Conservation (phyloP, 208 protist species). For the Leishmania aethiopica region DNA sequence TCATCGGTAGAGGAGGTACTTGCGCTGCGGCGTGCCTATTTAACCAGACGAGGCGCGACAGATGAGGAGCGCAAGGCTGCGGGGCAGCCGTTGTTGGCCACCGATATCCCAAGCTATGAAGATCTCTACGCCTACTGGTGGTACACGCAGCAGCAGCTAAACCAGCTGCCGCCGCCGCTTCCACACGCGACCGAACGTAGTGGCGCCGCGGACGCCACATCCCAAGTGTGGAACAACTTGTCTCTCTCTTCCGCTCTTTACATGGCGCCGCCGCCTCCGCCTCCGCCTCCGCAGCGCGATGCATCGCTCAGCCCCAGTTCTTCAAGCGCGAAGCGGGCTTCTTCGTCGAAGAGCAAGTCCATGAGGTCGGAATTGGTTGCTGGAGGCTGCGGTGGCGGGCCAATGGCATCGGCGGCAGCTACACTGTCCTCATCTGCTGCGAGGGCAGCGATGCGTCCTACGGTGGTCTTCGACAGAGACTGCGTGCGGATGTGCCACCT, state of each 20-base stretch:
- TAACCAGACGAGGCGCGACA: conserved; percentile 57
- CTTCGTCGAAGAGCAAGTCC: conserved; percentile 22
- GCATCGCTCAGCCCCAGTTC: conserved; percentile 23
- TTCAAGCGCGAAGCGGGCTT: conserved; percentile 24
- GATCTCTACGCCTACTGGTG: conserved; percentile 76
- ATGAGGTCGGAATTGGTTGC: conserved; percentile 18
- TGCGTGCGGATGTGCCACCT: conserved; percentile 65
- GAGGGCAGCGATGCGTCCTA: conserved; percentile 41
- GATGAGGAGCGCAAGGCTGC: conserved; percentile 53
- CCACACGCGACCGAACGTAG: not conserved
- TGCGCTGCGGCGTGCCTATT: conserved; percentile 46
- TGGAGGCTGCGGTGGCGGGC: not conserved
- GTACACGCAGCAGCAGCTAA: conserved; percentile 28
- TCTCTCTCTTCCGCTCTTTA: not conserved
- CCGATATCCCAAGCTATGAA: conserved; percentile 67
- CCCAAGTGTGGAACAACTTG: not conserved
- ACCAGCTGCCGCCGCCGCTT: not conserved
- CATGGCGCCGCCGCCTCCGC: not conserved
- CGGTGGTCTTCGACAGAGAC: conserved; percentile 70
- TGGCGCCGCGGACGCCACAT: not conserved
- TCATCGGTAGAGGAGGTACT: conserved; percentile 46
- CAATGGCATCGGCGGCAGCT: conserved; percentile 7
- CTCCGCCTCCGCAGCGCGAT: conserved; percentile 21
- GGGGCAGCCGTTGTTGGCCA: conserved; percentile 21
- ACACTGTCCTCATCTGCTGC: conserved; percentile 27